A percentile compares a stretch with the other conserved stretches of the same genome.
These are phyloP conservation scores for Trametes gibbosa DNA, from an alignment of 768 basidiomycete genomes.

Conservation along the genomic window DNA sequence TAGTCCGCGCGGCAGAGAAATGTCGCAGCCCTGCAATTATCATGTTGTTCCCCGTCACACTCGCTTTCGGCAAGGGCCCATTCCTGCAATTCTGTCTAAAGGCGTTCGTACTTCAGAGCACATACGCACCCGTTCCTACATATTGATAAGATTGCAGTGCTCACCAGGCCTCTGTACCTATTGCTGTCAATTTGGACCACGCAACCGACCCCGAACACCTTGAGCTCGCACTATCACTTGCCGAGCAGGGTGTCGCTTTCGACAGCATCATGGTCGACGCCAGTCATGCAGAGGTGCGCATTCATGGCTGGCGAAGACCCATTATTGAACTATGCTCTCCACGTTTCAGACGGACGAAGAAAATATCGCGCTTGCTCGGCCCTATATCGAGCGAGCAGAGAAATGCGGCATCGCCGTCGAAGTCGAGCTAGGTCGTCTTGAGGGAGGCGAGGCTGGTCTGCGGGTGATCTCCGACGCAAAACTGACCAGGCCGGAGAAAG, in stretches of 20 bases:
- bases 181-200: constrained; percentile 48
- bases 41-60: constrained; percentile 45
- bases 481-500: constrained; percentile 43
- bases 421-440: constrained; percentile 47
- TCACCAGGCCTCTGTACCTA: constrained; percentile 45
- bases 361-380: constrained; percentile 43
- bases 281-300: constrained; percentile 42
- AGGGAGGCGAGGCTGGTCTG: constrained; percentile 49
- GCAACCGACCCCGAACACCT: constrained; percentile 46
- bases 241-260: constrained; percentile 44
- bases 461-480: constrained; percentile 47
- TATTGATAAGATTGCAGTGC: constrained; percentile 28
- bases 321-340: background rate
- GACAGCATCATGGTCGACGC: constrained; percentile 53
- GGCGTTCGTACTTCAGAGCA: constrained; percentile 27
- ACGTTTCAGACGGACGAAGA: constrained; percentile 42
- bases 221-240: constrained; percentile 43
- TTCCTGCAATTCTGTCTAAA: constrained; percentile 45
- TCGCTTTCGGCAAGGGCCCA: constrained; percentile 44
- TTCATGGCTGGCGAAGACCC: too few relatives aligned
- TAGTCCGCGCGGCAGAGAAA: constrained; percentile 49
- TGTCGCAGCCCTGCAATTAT: constrained; percentile 44
- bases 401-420: constrained; percentile 43
- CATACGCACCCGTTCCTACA: background rate
- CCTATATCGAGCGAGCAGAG: constrained; percentile 42